These are phyloP conservation scores for Eucommia ulmoides DNA, from an alignment of 257 asterid genomes.

Conservation along the genomic window DNA sequence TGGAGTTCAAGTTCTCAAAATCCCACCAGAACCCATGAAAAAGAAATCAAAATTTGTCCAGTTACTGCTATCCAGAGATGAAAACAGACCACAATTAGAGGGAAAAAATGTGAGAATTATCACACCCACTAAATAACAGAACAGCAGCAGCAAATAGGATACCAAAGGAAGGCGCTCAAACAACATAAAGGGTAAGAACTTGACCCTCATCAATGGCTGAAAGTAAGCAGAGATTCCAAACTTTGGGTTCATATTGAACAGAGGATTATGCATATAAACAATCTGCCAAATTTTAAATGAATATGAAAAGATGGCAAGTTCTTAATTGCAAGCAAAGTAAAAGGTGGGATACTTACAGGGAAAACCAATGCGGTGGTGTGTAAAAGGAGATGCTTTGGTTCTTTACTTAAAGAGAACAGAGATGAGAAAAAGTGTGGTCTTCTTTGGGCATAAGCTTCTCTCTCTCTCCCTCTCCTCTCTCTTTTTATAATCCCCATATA, in stretches of 20 bases:
- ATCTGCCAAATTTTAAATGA: neutral
- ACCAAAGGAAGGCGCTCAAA: slow-evolving; percentile 3
- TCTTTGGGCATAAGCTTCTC: neutral
- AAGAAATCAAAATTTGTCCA: neutral
- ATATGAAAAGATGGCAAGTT: neutral
- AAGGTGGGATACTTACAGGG: slow-evolving; percentile 47
- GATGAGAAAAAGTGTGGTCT: neutral
- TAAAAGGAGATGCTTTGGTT: slow-evolving; percentile 71
- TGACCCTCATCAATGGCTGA: slow-evolving; percentile 24
- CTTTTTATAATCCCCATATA: neutral
- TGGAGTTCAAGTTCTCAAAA: neutral
- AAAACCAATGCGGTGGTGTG: slow-evolving; percentile 38
- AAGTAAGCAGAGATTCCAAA: slow-evolving; percentile 24
- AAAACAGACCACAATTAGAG: neutral
- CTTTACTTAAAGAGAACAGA: slow-evolving; percentile 10
- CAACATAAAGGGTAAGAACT: slow-evolving; percentile 15
- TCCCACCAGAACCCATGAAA: neutral
- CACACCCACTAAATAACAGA: slow-evolving; percentile 10
- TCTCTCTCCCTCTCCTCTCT: too few relatives aligned
- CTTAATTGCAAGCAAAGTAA: slow-evolving; percentile 77
- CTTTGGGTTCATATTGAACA: neutral
- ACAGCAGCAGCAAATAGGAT: slow-evolving; percentile 7
- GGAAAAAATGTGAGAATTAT: neutral
- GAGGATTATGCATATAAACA: neutral
- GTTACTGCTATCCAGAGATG: neutral